Percentiles rank a stretch among this genome's conserved stretches.
Evolutionary conservation across 768 basidiomycete genomes (phyloP).

Genomic region (Tricholoma furcatifolium): DNA sequence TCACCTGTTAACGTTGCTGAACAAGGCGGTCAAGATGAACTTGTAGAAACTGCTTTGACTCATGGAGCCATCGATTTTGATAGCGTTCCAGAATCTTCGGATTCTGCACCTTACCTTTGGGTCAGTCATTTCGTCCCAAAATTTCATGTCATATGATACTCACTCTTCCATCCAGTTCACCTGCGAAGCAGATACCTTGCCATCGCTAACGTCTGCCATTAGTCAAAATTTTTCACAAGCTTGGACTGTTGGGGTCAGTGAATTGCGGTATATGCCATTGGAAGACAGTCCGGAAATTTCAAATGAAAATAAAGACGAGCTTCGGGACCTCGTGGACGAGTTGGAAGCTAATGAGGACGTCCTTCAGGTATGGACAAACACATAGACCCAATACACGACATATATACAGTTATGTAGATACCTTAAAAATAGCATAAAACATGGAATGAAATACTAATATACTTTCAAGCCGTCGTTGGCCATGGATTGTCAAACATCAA

Average conservation of each 20-base stretch:
- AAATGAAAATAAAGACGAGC: slow-evolving; percentile 37
- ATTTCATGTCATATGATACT: not conserved
- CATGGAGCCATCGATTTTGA: slow-evolving; percentile 22
- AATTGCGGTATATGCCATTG: slow-evolving; percentile 54
- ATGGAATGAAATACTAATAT: not conserved
- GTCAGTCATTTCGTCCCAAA: not conserved
- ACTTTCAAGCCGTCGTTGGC: not conserved
- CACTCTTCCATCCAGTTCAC: slow-evolving; percentile 34
- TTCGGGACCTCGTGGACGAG: slow-evolving; percentile 46
- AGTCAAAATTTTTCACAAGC: slow-evolving; percentile 20
- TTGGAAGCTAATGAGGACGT: slow-evolving; percentile 61
- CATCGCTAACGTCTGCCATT: slow-evolving; percentile 36
- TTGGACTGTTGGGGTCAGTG: slow-evolving; percentile 20
- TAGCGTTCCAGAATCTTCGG: not conserved
- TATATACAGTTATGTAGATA: not conserved
- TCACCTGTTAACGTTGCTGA: slow-evolving; percentile 25
- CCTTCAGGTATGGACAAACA: slow-evolving; percentile 56
- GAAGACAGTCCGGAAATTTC: slow-evolving; percentile 33
- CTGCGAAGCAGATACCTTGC: slow-evolving; percentile 40
- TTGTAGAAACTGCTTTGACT: slow-evolving; percentile 17
- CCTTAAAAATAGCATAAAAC: not conserved
- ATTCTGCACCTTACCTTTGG: slow-evolving; percentile 7
- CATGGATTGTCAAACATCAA: not conserved
- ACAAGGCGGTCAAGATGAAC: slow-evolving; percentile 31
- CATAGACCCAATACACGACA: slow-evolving; percentile 28